Conservation (phyloP, 2,329 filamentous ascomycete species). For the Phoma herbarum region DNA sequence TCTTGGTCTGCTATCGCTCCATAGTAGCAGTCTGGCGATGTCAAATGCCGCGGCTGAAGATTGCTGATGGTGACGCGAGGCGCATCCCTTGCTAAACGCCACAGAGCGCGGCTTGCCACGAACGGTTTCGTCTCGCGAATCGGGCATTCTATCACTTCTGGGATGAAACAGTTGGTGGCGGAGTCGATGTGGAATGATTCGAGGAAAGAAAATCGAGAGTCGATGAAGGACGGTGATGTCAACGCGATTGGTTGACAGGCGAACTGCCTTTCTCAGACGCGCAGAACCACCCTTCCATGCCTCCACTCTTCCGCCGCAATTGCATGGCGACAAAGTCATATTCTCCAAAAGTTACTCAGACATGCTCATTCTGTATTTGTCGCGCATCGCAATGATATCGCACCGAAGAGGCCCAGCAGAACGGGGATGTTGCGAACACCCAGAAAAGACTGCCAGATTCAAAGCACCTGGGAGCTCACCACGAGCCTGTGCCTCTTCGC, state of each 20-base stretch:
- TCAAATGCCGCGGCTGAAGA: not conserved
- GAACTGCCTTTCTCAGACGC: not conserved
- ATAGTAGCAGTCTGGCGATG: not conserved
- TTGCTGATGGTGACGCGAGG: not conserved
- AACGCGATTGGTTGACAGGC: not conserved
- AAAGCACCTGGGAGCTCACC: too few species aligned
- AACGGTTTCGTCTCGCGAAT: not conserved
- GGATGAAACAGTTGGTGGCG: not conserved
- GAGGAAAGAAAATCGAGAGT: not conserved
- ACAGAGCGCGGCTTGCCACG: not conserved
- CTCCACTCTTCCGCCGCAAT: too few species aligned
- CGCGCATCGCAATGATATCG: too few species aligned
- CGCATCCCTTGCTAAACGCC: not conserved
- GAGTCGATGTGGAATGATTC: not conserved
- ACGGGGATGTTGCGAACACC: too few species aligned
- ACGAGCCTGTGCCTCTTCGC: too few species aligned
- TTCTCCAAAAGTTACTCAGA: too few species aligned
- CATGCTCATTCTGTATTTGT: too few species aligned
- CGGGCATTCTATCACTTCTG: not conserved
- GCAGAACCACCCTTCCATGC: not conserved
- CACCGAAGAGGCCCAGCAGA: too few species aligned
- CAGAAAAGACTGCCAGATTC: too few species aligned
- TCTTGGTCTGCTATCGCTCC: not conserved
- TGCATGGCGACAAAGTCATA: too few species aligned
- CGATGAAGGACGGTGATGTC: slow-evolving; percentile 5